phyloP scores from a whole-genome alignment of 192 early-diverging fungal genomes.

The Coemansia pectinata region DNA sequence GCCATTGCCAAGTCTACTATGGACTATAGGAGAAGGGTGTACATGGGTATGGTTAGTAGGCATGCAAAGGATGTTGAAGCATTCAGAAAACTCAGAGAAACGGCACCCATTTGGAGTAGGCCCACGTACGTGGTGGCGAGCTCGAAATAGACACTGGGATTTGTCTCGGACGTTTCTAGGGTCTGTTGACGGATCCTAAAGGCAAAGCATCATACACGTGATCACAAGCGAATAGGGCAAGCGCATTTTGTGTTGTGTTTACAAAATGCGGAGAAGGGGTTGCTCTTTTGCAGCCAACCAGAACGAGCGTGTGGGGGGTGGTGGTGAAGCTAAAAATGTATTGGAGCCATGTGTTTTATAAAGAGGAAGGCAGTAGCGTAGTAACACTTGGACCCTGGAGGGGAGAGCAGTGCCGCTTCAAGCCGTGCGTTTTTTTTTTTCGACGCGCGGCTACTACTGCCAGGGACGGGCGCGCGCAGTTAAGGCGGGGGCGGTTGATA shows the following conservation, averaged over 20 bases:
- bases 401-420: not conserved
- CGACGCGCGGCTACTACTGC: not conserved
- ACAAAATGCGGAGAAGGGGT: too few relatives aligned
- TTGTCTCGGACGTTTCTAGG: not conserved
- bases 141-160: not conserved
- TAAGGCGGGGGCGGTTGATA: conserved; percentile 6
- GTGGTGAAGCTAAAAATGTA: not conserved
- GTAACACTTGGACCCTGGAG: not conserved
- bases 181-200: not conserved
- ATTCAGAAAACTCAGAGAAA: not conserved
- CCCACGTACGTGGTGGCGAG: not conserved
- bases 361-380: not conserved
- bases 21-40: not conserved
- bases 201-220: not conserved
- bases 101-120: not conserved
- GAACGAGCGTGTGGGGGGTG: not conserved
- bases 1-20: not conserved
- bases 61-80: not conserved
- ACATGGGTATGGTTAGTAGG: not conserved
- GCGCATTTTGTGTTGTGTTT: not conserved
- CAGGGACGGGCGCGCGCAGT: conserved; percentile 1
- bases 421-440: not conserved
- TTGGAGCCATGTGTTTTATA: not conserved
- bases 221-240: not conserved
- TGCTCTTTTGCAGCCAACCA: not conserved